Conservation (phyloP, 1,284 basidiomycete species). For the Ganoderma lucidum region DNA sequence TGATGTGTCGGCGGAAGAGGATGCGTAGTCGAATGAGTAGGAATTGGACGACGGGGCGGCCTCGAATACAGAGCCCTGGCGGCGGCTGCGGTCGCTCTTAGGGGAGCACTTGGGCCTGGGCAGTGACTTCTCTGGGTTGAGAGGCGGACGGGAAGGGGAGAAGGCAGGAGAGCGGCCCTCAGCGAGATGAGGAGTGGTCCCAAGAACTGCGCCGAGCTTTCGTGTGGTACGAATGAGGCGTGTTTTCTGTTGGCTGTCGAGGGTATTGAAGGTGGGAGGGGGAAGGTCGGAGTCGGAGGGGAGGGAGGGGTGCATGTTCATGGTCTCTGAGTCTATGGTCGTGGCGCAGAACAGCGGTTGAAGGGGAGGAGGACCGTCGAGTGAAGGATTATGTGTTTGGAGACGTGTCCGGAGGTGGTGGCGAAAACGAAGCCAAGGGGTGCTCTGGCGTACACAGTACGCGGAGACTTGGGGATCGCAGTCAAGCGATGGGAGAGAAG, state of each 20-base stretch:
- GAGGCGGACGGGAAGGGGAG: slow-evolving; percentile 1
- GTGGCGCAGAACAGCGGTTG: neutral
- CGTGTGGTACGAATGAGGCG: slow-evolving; percentile 66
- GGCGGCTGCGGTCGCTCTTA: slow-evolving; percentile 29
- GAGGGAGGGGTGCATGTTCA: slow-evolving; percentile 3
- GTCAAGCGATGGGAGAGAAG: slow-evolving; percentile 4
- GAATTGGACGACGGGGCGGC: slow-evolving; percentile 26
- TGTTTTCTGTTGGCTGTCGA: slow-evolving; percentile 55
- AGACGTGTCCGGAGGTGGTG: neutral
- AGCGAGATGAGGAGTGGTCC: slow-evolving; percentile 59
- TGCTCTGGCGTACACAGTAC: slow-evolving; percentile 20
- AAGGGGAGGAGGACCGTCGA: neutral
- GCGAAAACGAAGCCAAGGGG: neutral
- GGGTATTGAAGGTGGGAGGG: slow-evolving; percentile 56
- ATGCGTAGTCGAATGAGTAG: slow-evolving; percentile 33
- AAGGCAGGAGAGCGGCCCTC: slow-evolving; percentile 43
- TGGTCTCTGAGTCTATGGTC: neutral
- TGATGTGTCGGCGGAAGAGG: slow-evolving; percentile 43
- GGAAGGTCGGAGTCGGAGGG: slow-evolving; percentile 16
- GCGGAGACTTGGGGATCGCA: slow-evolving; percentile 9
- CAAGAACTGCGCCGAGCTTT: slow-evolving; percentile 65
- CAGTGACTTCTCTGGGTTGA: slow-evolving; percentile 15
- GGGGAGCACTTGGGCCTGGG: slow-evolving; percentile 36
- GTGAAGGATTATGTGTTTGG: neutral
- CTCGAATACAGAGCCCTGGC: slow-evolving; percentile 47